Conservation (phyloP, 257 asterid species). For the Misopates orontium region DNA sequence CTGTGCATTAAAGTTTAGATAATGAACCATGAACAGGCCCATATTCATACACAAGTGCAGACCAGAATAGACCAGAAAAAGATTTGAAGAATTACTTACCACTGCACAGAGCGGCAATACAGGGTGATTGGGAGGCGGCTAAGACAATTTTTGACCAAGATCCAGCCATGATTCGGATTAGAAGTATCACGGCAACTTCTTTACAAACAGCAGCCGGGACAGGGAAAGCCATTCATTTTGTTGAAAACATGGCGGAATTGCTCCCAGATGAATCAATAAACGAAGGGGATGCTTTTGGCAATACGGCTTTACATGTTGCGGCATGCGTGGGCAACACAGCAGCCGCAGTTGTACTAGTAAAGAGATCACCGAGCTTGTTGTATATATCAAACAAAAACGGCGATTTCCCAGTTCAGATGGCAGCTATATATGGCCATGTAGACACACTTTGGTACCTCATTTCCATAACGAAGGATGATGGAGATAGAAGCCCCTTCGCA, state of each 20-base stretch:
- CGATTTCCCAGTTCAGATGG: neutral
- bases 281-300: neutral
- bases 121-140: slow-evolving; percentile 4
- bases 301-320: slow-evolving; percentile 11
- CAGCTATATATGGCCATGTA: slow-evolving; percentile 1
- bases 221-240: slow-evolving; percentile 10
- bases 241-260: neutral
- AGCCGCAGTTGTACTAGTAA: neutral
- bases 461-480: slow-evolving; percentile 1
- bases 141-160: neutral
- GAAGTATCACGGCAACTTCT: neutral
- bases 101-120: slow-evolving; percentile 21
- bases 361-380: neutral
- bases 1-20: too few species aligned
- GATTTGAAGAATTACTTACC: neutral
- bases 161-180: neutral
- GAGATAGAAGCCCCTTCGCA: neutral
- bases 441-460: neutral
- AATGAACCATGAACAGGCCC: neutral
- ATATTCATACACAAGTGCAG: neutral
- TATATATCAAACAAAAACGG: neutral
- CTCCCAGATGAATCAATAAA: neutral
- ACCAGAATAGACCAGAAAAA: neutral
- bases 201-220: slow-evolving; percentile 24
- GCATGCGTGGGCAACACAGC: neutral